These are phyloP conservation scores for Colletotrichum filicis DNA, from an alignment of 2,329 filamentous ascomycete genomes.

Conservation along the genomic window DNA sequence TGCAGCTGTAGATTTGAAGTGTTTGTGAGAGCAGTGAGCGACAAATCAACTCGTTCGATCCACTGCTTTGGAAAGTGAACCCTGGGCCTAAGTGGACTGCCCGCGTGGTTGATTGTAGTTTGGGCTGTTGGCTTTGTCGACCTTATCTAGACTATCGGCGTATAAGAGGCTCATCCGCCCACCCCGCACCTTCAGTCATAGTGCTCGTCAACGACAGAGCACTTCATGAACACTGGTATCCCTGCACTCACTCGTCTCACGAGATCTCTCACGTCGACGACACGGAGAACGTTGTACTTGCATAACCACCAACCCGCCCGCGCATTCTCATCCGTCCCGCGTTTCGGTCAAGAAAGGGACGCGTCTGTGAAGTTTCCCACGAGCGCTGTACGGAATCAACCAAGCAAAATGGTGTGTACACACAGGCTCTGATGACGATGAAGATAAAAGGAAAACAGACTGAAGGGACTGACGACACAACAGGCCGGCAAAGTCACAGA, in stretches of 20 bases:
- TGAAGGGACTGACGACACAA: too few relatives aligned
- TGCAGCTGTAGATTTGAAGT: not conserved
- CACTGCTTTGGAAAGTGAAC: not conserved
- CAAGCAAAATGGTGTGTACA: slow-evolving; percentile 25
- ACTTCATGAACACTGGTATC: not conserved
- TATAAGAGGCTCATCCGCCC: not conserved
- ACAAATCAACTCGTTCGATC: not conserved
- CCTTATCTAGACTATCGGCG: not conserved
- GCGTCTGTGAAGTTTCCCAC: not conserved
- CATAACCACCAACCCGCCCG: not conserved
- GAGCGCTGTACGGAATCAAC: not conserved
- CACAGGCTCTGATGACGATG: too few relatives aligned
- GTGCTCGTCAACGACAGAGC: not conserved
- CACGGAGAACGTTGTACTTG: not conserved
- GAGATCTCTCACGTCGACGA: not conserved
- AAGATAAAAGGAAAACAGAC: too few relatives aligned
- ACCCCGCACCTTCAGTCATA: not conserved
- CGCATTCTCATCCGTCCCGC: slow-evolving; percentile 1
- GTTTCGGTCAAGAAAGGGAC: not conserved
- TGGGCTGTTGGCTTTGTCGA: not conserved
- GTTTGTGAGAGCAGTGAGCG: too few relatives aligned
- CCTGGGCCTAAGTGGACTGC: not conserved
- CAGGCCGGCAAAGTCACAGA: slow-evolving; percentile 73
- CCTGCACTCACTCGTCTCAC: slow-evolving; percentile 3
- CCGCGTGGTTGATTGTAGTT: not conserved